Conservation (phyloP, 352 stramenopile genomes). For the Pythium insidiosum region DNA sequence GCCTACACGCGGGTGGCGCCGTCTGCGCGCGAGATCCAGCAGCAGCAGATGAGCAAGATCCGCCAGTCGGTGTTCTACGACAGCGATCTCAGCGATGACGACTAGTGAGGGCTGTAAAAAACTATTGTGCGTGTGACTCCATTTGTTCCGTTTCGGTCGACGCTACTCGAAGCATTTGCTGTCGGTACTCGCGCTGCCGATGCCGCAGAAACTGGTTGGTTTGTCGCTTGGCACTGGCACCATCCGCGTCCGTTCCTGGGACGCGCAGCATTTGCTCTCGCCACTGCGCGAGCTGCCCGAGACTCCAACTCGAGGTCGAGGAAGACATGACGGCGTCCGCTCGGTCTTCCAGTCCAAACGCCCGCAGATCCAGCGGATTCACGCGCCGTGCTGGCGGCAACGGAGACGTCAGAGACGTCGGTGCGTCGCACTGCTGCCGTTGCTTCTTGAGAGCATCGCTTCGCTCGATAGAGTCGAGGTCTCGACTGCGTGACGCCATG, state of each 20-base stretch:
- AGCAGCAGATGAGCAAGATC: constrained; percentile 63
- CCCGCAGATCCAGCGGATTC: constrained; percentile 43
- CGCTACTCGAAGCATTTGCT: constrained; percentile 33
- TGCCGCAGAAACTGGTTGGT: constrained; percentile 39
- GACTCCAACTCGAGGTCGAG: constrained; percentile 33
- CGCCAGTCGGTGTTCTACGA: constrained; percentile 83
- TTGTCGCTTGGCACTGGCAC: background rate
- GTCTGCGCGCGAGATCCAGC: constrained; percentile 14
- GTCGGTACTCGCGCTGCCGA: constrained; percentile 61
- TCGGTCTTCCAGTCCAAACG: constrained; percentile 71
- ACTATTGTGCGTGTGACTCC: background rate
- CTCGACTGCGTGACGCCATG: background rate
- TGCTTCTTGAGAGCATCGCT: no score
- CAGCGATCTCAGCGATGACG: constrained; percentile 75
- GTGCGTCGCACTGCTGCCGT: no score
- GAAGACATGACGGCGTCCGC: constrained; percentile 63
- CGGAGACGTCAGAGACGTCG: background rate
- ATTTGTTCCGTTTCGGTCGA: constrained; percentile 4
- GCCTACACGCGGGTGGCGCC: constrained; percentile 36
- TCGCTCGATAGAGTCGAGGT: background rate
- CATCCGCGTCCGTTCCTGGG: background rate
- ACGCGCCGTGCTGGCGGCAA: background rate
- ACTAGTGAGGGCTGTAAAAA: constrained; percentile 18
- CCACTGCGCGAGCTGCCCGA: constrained; percentile 60
- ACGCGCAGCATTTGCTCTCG: constrained; percentile 27